Percentiles rank a stretch among this genome's conserved stretches.
phyloP scores from a whole-genome alignment of 345 rosid genomes.

The Clarkia xantiana region DNA sequence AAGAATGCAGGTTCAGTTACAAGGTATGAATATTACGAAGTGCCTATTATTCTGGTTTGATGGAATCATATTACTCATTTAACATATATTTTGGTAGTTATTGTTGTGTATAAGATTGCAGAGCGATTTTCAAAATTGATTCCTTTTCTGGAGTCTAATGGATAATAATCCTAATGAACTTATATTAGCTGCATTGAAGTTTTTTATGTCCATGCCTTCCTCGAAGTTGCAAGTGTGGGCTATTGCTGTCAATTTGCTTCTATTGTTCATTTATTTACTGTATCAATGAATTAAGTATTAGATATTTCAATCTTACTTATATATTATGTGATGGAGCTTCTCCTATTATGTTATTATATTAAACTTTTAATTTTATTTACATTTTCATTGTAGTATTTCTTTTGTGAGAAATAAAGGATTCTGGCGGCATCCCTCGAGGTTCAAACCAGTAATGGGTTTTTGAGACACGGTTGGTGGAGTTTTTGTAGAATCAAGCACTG shows the following conservation, averaged over 20 bases:
- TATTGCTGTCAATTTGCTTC: no score
- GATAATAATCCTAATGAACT: conserved; percentile 23
- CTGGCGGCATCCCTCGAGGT: no score
- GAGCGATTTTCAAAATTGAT: conserved; percentile 47
- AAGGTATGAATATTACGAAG: no score
- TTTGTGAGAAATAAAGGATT: no score
- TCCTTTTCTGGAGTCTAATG: conserved; percentile 34
- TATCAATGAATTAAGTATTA: not conserved
- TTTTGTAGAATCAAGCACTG: no score
- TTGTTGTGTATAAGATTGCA: conserved; percentile 46
- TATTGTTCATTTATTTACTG: conserved; percentile 3
- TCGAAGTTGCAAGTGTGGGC: conserved; percentile 58
- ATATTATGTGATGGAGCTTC: no score
- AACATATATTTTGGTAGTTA: conserved; percentile 26
- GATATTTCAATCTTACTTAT: not conserved
- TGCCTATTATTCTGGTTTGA: not conserved
- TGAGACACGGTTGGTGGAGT: no score
- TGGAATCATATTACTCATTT: not conserved
- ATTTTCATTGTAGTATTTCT: no score
- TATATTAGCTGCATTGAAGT: conserved; percentile 32
- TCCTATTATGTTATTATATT: no score
- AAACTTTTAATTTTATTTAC: no score
- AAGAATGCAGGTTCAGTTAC: no score
- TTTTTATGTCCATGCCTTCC: conserved; percentile 28
- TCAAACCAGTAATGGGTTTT: no score